Conservation (phyloP, 2,329 filamentous ascomycete genomes). For the Parastagonospora nodorum region DNA sequence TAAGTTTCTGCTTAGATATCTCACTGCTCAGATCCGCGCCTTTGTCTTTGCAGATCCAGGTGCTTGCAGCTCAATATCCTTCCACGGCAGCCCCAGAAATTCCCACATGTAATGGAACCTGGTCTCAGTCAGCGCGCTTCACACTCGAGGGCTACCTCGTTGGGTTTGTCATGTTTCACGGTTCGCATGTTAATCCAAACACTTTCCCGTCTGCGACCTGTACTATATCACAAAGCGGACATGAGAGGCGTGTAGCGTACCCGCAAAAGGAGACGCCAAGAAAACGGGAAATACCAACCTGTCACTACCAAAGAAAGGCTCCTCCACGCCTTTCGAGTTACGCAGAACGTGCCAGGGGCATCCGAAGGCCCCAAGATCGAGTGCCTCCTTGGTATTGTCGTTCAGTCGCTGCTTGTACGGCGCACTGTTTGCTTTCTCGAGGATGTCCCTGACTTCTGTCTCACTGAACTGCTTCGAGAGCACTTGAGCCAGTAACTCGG, state of each 20-base stretch:
- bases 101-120: constrained; percentile 73
- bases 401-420: constrained; percentile 61
- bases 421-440: constrained; percentile 57
- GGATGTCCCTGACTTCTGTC: constrained; percentile 60
- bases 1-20: background rate
- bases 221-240: constrained; percentile 6
- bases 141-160: background rate
- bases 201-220: constrained; percentile 12
- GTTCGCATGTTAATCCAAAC: constrained; percentile 14
- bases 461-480: constrained; percentile 56
- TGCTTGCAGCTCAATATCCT: constrained; percentile 57
- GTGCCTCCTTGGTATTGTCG: constrained; percentile 63
- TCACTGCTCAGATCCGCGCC: constrained; percentile 32
- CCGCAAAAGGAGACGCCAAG: background rate
- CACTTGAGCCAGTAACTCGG: constrained; percentile 56
- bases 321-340: constrained; percentile 61
- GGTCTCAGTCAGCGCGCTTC: constrained; percentile 13
- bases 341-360: constrained; percentile 76
- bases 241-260: too few relatives aligned
- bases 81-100: constrained; percentile 66
- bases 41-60: constrained; percentile 20
- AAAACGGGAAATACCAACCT: constrained; percentile 49
- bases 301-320: constrained; percentile 81
- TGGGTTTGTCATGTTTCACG: constrained; percentile 17
- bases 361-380: constrained; percentile 73